phyloP scores from a whole-genome alignment of 495 filamentous ascomycete species.

The Ramalina intermedia region DNA sequence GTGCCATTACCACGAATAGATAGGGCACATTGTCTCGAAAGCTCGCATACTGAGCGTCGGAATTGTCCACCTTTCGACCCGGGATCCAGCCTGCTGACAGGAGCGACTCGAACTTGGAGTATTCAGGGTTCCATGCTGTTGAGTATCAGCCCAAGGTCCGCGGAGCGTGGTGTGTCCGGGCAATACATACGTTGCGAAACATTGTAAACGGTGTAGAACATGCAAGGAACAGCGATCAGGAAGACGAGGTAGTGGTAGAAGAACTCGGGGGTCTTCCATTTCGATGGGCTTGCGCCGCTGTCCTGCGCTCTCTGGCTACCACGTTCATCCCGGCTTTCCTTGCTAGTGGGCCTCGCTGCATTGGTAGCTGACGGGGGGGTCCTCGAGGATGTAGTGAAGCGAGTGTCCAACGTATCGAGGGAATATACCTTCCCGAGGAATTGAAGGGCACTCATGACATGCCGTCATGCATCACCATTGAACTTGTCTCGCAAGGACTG shows the following conservation, averaged over 20 bases:
- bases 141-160: neutral
- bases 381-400: constrained; percentile 61
- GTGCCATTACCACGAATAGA: constrained; percentile 50
- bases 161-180: neutral
- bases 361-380: constrained; percentile 29
- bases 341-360: constrained; percentile 5
- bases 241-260: constrained; percentile 67
- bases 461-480: neutral
- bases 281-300: constrained; percentile 34
- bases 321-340: neutral
- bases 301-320: constrained; percentile 30
- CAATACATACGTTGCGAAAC: constrained; percentile 62
- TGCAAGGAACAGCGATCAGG: constrained; percentile 53
- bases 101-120: constrained; percentile 52
- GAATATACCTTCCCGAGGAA: constrained; percentile 51
- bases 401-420: constrained; percentile 85
- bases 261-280: constrained; percentile 82
- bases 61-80: constrained; percentile 88
- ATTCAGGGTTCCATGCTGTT: constrained; percentile 68
- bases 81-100: constrained; percentile 83
- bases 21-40: constrained; percentile 82
- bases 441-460: constrained; percentile 28
- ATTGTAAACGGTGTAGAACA: constrained; percentile 79
- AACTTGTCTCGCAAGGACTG: too few relatives aligned
- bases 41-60: constrained; percentile 73